phyloP scores from a whole-genome alignment of 352 stramenopile genomes.

The Phytophthora melonis region DNA sequence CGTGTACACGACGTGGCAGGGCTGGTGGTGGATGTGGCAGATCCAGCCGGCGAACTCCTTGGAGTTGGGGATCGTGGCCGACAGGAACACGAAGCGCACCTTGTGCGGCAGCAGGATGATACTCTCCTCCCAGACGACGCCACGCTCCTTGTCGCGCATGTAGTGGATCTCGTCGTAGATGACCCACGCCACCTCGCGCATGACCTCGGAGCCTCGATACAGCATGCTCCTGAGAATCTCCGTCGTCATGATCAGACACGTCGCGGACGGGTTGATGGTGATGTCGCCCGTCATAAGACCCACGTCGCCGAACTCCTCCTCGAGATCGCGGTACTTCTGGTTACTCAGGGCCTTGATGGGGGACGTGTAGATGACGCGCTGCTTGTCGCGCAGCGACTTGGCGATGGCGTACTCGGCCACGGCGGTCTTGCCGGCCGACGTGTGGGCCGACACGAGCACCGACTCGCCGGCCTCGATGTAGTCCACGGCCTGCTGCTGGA shows the following conservation, averaged over 20 bases:
- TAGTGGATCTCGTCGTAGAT: conserved; percentile 99
- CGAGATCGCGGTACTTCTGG: conserved; percentile 99
- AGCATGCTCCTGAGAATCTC: conserved; percentile 99
- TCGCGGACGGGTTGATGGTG: conserved; percentile 99
- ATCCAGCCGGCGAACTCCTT: conserved; percentile 98
- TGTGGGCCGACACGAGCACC: conserved; percentile 99
- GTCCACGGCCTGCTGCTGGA: conserved; percentile 96
- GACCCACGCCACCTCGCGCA: conserved; percentile 98
- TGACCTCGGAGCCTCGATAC: conserved; percentile 98
- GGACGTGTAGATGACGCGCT: conserved; percentile 99
- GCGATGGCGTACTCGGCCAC: conserved; percentile 99
- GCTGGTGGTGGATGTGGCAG: conserved; percentile 98
- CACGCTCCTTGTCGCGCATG: conserved; percentile 98
- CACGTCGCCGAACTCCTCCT: conserved; percentile 95
- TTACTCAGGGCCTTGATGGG: conserved; percentile 99
- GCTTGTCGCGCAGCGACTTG: conserved; percentile 93
- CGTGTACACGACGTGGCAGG: conserved; percentile 99
- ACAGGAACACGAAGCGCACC: conserved; percentile 99
- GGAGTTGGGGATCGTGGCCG: conserved; percentile 99
- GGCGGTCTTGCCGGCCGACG: conserved; percentile 97
- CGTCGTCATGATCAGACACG: conserved; percentile 98
- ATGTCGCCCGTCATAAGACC: conserved; percentile 99
- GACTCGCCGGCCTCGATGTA: conserved; percentile 98
- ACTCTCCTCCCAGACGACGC: conserved; percentile 98
- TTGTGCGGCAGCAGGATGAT: conserved; percentile 99